Base-by-base conservation (phyloP, 2,329 filamentous ascomycete species). In the Cladosporium oxysporum region DNA sequence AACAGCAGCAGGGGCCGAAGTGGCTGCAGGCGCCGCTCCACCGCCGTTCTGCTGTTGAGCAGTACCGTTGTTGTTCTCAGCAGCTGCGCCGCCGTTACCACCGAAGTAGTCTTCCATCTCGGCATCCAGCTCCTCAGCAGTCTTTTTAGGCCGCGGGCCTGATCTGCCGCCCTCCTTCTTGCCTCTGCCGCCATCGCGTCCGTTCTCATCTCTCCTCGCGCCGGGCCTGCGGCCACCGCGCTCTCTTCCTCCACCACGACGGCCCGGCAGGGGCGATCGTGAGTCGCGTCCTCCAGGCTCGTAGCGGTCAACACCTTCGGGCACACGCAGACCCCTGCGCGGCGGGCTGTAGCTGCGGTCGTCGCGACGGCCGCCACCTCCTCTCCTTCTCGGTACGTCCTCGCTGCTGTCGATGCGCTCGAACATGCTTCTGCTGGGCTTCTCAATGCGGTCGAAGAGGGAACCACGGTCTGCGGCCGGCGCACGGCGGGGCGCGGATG, bases 81-180 rank as follows among this genome's bases (percentile, higher is more conserved):
- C 31, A 47, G 50, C 60, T 12, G 28, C 61, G 12, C 49, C 61
- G 49, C 52, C 52, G 29, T 47, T 47, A 29, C 80, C 81, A 33
- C 85, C 88, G 83, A 92, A 97, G 78, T 97, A 97, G 75, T 97
- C 92, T 33, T 90, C 92, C 93, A 97, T 97, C 80, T 97, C 93
- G n/a, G 91, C 92, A 77, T 97, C 93, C 49, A 97, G 83, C 76
- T 97, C 92, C 73, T 96, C 91, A 71, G 93, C 90, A 0, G 93
- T 97, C 85, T 96, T 97, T 79, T 88, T 90, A 2, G 88, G 84
- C 33, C 64, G 52, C 58, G 91, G 85, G 47, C 76, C 77, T 6
- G 72, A 69, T 52, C 75, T 69, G 8, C 85, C 84, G 62, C 86
- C 84, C 57, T 81, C 81, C 35, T 73, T 67, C 37, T 79, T 77